Conservation (phyloP, 768 basidiomycete species). For the Nidula microcarpa region DNA sequence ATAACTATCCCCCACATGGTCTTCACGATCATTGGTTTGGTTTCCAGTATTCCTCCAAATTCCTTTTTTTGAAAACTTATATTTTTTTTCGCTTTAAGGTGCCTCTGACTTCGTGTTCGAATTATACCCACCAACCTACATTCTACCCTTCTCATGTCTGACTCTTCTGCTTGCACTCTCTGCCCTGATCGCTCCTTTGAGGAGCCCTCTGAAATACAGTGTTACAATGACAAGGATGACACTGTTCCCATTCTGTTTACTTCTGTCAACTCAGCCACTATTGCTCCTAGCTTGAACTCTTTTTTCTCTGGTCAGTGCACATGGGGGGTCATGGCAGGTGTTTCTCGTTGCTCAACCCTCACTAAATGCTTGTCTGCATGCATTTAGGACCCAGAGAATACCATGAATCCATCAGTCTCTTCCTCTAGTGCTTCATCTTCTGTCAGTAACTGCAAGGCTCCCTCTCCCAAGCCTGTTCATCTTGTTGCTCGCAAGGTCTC, state of each 20-base stretch:
- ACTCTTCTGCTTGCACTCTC: neutral
- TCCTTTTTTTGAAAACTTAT: too few species aligned
- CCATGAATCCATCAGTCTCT: neutral
- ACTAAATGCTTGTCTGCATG: neutral
- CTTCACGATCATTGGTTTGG: too few species aligned
- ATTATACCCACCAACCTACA: too few species aligned
- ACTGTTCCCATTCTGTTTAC: neutral
- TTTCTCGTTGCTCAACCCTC: neutral
- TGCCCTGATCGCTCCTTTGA: neutral
- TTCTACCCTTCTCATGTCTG: too few species aligned
- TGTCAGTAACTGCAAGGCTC: neutral
- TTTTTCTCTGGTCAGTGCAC: neutral
- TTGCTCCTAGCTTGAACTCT: neutral
- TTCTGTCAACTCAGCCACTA: neutral
- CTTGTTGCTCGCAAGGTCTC: neutral
- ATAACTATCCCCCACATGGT: too few species aligned
- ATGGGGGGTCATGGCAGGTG: neutral
- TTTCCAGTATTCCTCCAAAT: too few species aligned
- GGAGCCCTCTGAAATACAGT: neutral
- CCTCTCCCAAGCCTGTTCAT: neutral
- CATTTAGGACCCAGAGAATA: slow-evolving; percentile 1
- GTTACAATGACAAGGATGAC: slow-evolving; percentile 2
- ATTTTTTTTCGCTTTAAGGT: too few species aligned
- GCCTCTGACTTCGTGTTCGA: too few species aligned
- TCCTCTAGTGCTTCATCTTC: neutral